Conservation (phyloP, 2,329 filamentous ascomycete genomes). For the Coleophoma eucalyptorum region DNA sequence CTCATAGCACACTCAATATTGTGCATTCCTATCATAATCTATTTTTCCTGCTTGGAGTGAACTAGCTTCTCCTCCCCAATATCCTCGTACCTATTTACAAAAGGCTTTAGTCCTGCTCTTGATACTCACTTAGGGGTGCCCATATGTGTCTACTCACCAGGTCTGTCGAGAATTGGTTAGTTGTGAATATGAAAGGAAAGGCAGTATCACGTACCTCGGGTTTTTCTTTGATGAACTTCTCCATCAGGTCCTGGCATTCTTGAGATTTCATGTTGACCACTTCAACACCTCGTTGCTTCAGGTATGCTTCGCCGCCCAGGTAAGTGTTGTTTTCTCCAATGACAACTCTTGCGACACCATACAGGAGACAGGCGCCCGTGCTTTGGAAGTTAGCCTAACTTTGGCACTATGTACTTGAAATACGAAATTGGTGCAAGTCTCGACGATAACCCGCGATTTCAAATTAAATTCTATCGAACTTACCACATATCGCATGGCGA, state of each 20-base stretch:
- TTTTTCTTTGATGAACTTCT: conserved; percentile 67
- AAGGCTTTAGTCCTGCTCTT: no score
- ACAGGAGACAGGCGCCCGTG: conserved; percentile 73
- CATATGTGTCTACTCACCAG: background rate
- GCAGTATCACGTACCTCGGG: conserved; percentile 52
- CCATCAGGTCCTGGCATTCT: conserved; percentile 67
- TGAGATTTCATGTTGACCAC: conserved; percentile 66
- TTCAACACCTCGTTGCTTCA: conserved; percentile 65
- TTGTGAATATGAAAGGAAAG: background rate
- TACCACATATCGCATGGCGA: conserved; percentile 74
- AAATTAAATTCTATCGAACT: conserved; percentile 24
- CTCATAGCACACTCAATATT: no score
- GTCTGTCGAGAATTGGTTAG: background rate
- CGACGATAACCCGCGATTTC: background rate
- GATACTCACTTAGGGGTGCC: no score
- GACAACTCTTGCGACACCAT: conserved; percentile 70
- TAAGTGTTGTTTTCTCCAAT: conserved; percentile 77
- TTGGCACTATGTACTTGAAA: no score
- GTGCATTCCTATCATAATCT: background rate
- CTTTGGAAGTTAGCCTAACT: conserved; percentile 19
- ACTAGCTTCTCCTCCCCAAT: conserved; percentile 45
- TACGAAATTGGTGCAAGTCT: no score
- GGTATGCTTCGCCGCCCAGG: conserved; percentile 67
- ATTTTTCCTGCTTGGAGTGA: conserved; percentile 30
- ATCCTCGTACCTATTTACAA: conserved; percentile 51